A percentile compares a stretch with the other conserved stretches of the same genome.
phyloP scores from a whole-genome alignment of 1,139 yeast genomes.

The Kodamaea suecica region DNA sequence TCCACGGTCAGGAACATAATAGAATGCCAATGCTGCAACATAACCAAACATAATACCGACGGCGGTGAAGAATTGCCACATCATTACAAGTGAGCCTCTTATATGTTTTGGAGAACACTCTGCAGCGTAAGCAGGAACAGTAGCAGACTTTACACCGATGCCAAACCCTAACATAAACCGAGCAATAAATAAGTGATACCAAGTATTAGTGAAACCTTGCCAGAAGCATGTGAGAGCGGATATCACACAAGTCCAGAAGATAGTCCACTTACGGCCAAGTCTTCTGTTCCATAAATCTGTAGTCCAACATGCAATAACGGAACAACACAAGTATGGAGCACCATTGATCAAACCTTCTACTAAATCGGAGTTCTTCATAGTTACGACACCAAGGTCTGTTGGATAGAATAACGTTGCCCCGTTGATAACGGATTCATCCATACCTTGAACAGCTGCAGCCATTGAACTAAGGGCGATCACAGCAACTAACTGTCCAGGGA shows the following conservation, averaged over 20 bases:
- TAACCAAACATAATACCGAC: slow-evolving; percentile 84
- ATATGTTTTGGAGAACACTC: slow-evolving; percentile 76
- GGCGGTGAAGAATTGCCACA: slow-evolving; percentile 89
- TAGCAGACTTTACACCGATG: slow-evolving; percentile 76
- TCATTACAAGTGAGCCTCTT: slow-evolving; percentile 80
- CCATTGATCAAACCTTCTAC: slow-evolving; percentile 73
- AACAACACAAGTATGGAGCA: slow-evolving; percentile 78
- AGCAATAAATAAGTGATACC: slow-evolving; percentile 77
- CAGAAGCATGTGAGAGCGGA: slow-evolving; percentile 71
- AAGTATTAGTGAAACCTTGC: slow-evolving; percentile 68
- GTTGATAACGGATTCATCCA: slow-evolving; percentile 85
- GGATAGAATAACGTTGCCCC: slow-evolving; percentile 81
- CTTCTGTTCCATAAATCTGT: slow-evolving; percentile 63
- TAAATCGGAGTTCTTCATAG: slow-evolving; percentile 56
- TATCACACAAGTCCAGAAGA: slow-evolving; percentile 62
- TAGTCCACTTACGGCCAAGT: slow-evolving; percentile 72
- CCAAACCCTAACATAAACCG: slow-evolving; percentile 74
- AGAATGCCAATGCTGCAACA: slow-evolving; percentile 62
- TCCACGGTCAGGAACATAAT: slow-evolving; percentile 24
- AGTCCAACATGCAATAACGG: slow-evolving; percentile 68
- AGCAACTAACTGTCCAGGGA: slow-evolving; percentile 58
- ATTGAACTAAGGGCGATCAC: slow-evolving; percentile 74
- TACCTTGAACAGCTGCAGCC: slow-evolving; percentile 92
- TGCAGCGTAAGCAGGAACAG: slow-evolving; percentile 79
- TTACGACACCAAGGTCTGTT: slow-evolving; percentile 34